Evolutionary conservation across 2,329 filamentous ascomycete genomes (phyloP), one percentile per base, ranked within the genome.

Genomic region (Pezicula radicicola): DNA sequence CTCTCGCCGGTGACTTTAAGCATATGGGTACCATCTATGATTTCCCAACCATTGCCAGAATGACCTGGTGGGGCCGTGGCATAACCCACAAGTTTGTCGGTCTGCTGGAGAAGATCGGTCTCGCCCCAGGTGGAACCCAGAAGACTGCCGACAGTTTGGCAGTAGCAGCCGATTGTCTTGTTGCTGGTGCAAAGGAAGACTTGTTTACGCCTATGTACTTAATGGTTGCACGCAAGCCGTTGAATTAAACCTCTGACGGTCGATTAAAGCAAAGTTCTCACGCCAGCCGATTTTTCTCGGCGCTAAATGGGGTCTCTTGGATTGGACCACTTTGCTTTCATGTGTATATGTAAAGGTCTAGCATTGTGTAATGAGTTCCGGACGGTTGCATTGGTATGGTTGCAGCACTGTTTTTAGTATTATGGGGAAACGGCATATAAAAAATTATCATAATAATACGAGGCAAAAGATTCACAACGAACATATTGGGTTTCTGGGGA

Each of bases 121-220:
- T 97, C 46, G 89, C 91, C n/a, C 92, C 93, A 37, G 76, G 75
- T 48, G 93, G 93, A 48, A 95, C 93, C 45, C 90, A 91, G 75
- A 97, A 97, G 84, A 96, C 92, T 18, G 93, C 91, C 12, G 88
- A 97, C 72, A 91, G 88, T 65, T 74, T 97, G 64, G 91, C 88
- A 6, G 66, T 85, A 53, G 92, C 90, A 30, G 91, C 83, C 10
- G 92, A 97, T 71, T 88, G 84, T 63, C 77, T 97, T 48, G 92
- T 96, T 19, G 90, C 89, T 45, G 93, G 93, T 72, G 93, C 85
- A 35, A 83, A 84, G 70, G 80, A 92, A 75, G 89, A 96, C 71
- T 81, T 97, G n/a, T 97, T 97, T 75, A 97, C 93, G 1, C 93
- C 93, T 51, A 97, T 97, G 93, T 97, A 96, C 75, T 77, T 97